These are phyloP conservation scores for Avena sativa DNA, from an alignment of 176 grass and related monocot species.

Conservation along the genomic window DNA sequence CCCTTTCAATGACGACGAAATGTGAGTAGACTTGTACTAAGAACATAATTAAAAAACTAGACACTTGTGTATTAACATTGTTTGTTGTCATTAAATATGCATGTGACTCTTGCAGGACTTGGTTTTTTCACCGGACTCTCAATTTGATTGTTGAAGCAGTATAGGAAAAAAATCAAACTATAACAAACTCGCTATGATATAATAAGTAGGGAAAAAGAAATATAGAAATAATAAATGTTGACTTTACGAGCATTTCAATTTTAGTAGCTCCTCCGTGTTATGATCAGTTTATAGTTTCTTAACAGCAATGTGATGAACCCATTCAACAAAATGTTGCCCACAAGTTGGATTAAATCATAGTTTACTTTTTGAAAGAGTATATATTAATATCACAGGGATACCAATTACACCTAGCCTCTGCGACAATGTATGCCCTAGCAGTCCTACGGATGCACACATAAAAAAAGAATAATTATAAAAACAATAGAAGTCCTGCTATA, in stretches of 20 bases:
- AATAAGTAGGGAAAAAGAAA: background rate
- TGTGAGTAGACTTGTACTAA: background rate
- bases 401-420: too few relatives aligned
- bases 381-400: too few relatives aligned
- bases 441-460: too few relatives aligned
- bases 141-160: too few relatives aligned
- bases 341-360: background rate
- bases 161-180: too few relatives aligned
- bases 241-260: background rate
- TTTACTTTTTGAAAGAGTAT: background rate
- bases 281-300: background rate
- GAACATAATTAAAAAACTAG: slow-evolving; percentile 1
- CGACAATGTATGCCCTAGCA: too few relatives aligned
- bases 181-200: background rate
- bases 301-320: background rate
- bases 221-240: background rate
- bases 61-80: background rate
- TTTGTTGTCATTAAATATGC: background rate
- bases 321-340: background rate
- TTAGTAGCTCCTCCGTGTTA: background rate
- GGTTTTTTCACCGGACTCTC: too few relatives aligned
- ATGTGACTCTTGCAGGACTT: background rate
- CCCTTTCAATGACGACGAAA: background rate
- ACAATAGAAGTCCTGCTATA: too few relatives aligned
- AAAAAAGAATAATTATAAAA: too few relatives aligned